phyloP scores from a whole-genome alignment of 352 stramenopile species.

The Aphanomyces euteiches region DNA sequence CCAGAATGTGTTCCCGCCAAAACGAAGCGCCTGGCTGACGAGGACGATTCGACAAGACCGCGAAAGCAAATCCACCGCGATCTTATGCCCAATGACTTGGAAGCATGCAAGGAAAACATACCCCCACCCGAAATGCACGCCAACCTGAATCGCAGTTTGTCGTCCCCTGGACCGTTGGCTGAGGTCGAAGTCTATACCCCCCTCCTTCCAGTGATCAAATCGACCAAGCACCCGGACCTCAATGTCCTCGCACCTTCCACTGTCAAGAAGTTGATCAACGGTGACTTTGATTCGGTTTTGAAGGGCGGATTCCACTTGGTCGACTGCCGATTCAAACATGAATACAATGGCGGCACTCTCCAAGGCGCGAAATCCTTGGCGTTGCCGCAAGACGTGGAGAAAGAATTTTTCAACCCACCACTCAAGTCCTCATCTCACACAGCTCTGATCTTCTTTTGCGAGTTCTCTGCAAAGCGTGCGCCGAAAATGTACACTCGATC shows the following conservation, averaged over 20 bases:
- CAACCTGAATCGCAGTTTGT: not conserved
- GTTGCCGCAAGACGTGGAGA: slow-evolving; percentile 46
- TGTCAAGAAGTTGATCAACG: slow-evolving; percentile 40
- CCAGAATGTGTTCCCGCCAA: not conserved
- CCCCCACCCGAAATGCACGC: not conserved
- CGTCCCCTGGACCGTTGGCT: not conserved
- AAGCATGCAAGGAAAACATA: not conserved
- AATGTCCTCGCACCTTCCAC: slow-evolving; percentile 56
- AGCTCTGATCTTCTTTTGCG: slow-evolving; percentile 63
- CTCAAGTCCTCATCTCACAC: slow-evolving; percentile 36
- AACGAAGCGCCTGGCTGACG: not conserved
- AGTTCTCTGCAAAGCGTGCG: slow-evolving; percentile 63
- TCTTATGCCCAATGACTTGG: not conserved
- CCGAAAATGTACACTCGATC: slow-evolving; percentile 49
- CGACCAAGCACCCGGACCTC: slow-evolving; percentile 50
- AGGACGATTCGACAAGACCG: not conserved
- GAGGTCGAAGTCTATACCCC: slow-evolving; percentile 23
- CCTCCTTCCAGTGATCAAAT: slow-evolving; percentile 51
- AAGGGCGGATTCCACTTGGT: slow-evolving; percentile 39
- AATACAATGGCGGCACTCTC: slow-evolving; percentile 47
- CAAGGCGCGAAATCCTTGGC: slow-evolving; percentile 40
- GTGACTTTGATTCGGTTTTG: slow-evolving; percentile 39
- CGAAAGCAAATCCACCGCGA: not conserved
- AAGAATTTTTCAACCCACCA: slow-evolving; percentile 39
- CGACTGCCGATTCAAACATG: slow-evolving; percentile 60